A percentile compares a stretch with the other conserved stretches of the same genome.
Conservation (phyloP, 257 asterid species). For the Lantana camara region DNA sequence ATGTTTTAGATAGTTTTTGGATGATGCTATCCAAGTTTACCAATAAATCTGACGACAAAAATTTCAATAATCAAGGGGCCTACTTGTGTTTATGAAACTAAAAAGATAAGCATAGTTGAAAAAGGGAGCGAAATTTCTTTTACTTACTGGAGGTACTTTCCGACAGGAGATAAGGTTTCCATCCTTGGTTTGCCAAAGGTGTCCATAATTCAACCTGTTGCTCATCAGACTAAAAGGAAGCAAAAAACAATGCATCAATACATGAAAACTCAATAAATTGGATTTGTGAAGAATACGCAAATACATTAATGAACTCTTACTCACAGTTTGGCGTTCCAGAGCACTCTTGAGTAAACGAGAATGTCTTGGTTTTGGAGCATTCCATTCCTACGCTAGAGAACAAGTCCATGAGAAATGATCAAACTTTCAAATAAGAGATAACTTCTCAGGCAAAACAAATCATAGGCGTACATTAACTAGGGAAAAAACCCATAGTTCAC, state of each 20-base stretch:
- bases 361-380: constrained; percentile 76
- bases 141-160: constrained; percentile 52
- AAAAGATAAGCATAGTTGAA: too few relatives aligned
- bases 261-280: constrained; percentile 1
- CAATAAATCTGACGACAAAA: too few relatives aligned
- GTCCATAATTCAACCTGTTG: constrained; percentile 67
- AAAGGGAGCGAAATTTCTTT: not conserved
- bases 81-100: too few relatives aligned
- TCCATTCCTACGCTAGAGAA: constrained; percentile 59
- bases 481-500: not conserved
- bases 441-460: too few relatives aligned
- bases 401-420: too few relatives aligned
- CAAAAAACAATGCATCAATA: not conserved
- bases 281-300: not conserved
- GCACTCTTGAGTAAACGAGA: constrained; percentile 72
- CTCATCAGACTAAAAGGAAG: constrained; percentile 46
- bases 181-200: constrained; percentile 69
- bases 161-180: constrained; percentile 56
- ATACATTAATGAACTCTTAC: constrained; percentile 38
- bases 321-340: constrained; percentile 73
- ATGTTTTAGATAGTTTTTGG: too few relatives aligned
- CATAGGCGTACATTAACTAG: not conserved
- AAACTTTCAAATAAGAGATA: too few relatives aligned
- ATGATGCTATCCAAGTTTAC: too few relatives aligned
- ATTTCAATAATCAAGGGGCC: too few relatives aligned